These are phyloP conservation scores for Rhynchosporium agropyri DNA, from an alignment of 2,329 filamentous ascomycete genomes.

Conservation along the genomic window DNA sequence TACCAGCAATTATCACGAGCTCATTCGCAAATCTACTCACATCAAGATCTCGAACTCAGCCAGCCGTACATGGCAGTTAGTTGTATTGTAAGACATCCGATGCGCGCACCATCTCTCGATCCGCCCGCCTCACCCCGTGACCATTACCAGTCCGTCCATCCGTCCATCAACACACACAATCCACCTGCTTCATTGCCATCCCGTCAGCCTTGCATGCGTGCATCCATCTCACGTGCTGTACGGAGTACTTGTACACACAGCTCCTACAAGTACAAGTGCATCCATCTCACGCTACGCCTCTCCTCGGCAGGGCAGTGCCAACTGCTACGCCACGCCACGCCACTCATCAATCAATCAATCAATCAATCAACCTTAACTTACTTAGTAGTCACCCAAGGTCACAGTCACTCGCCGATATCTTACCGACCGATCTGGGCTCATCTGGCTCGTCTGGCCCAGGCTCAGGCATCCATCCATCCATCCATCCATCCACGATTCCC, in stretches of 20 bases:
- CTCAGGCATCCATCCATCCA: neutral
- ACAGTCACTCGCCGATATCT: too few species aligned
- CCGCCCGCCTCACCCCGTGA: neutral
- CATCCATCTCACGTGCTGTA: neutral
- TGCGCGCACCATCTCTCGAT: slow-evolving; percentile 10
- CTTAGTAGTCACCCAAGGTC: too few species aligned
- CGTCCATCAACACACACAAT: too few species aligned
- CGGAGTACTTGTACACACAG: neutral
- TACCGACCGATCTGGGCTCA: too few species aligned
- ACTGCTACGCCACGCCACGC: too few species aligned
- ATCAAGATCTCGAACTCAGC: neutral
- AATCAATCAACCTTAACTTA: too few species aligned
- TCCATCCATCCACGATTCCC: neutral
- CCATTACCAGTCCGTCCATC: neutral
- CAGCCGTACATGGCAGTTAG: too few species aligned
- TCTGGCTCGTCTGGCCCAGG: neutral
- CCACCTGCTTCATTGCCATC: too few species aligned
- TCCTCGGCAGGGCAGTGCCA: too few species aligned
- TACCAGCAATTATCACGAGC: neutral
- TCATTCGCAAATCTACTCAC: neutral
- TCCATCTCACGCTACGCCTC: neutral
- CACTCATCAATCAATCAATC: too few species aligned
- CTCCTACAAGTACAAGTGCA: neutral
- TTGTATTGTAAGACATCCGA: neutral
- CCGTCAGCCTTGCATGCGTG: neutral